phyloP scores from a whole-genome alignment of 2,329 filamentous ascomycete species.

The Raffaelea deltoideospora region DNA sequence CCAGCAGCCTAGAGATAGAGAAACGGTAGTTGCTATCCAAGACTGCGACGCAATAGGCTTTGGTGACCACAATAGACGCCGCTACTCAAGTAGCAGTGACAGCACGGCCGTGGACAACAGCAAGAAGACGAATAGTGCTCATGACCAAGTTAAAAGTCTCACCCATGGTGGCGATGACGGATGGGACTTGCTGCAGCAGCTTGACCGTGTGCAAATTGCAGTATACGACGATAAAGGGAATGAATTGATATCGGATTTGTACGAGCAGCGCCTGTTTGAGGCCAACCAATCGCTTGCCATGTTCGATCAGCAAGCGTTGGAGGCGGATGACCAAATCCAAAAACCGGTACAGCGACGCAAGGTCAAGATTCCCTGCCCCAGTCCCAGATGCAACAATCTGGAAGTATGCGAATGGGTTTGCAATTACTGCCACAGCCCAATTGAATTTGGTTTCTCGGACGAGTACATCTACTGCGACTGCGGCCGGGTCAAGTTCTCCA shows the following conservation, averaged over 20 bases:
- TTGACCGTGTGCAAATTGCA: neutral
- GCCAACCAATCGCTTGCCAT: neutral
- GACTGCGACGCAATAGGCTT: slow-evolving; percentile 1
- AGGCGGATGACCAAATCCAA: neutral
- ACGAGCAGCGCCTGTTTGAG: slow-evolving; percentile 1
- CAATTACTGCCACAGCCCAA: slow-evolving; percentile 10
- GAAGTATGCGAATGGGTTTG: slow-evolving; percentile 9
- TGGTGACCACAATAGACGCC: too few species aligned
- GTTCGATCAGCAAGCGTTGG: neutral
- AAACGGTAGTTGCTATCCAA: neutral
- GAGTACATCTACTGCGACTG: slow-evolving; percentile 22
- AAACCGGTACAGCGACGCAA: slow-evolving; percentile 14
- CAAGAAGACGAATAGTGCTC: too few species aligned
- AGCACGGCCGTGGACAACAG: too few species aligned
- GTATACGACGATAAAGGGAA: neutral
- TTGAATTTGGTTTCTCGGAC: slow-evolving; percentile 16
- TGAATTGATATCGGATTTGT: neutral
- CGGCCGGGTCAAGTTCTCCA: slow-evolving; percentile 13
- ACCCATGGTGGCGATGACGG: too few species aligned
- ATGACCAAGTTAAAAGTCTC: too few species aligned
- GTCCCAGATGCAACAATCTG: slow-evolving; percentile 10
- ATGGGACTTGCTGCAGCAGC: too few species aligned
- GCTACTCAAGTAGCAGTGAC: too few species aligned
- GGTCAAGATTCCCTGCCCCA: slow-evolving; percentile 20
- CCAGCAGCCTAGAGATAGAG: neutral